Base-by-base conservation (phyloP, 2,329 filamentous ascomycete genomes). In the Phyllosticta ampelicida region DNA sequence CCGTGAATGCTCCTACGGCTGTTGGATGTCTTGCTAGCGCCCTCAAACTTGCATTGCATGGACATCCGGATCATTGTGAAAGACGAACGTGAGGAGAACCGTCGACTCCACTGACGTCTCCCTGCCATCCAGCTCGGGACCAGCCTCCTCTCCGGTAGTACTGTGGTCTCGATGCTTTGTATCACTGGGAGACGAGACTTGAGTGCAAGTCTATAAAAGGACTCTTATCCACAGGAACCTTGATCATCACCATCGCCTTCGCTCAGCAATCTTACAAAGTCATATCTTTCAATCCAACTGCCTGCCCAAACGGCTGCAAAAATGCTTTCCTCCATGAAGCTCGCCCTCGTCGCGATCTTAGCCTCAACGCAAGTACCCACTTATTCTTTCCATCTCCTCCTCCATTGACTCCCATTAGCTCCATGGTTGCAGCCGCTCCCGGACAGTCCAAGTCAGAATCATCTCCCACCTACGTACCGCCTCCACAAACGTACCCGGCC, bases 281-380 rank as follows among this genome's bases (percentile, higher is more conserved):
- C 62, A 62, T 13, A 64, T 61, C 16, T 51, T 52, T 64, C 57
- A 58, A 29, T 19, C 62, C 61, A 51, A 18, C 49, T 30, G 28
- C 51, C 36, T 26, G 6, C n/a, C 48, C 20, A 26, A 28, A 18
- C 19, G 23, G 23, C 30, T 51, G 44, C 26, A 20, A 58, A 8
- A 54, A 58, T 58, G 56, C 29, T 58, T 26, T 54, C 51, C 44
- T 50, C 21, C 56, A 58, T 58, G 51, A 58, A 58, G 56, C 20
- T 58, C 20, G 52, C 56, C 44, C 51, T 58, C 20, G 18, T 58
- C 23, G 52, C 56, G 19, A 51, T 58, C 36, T n/a, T 58, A 26
- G 56, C 56, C 36, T 58, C 56, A 26, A 58, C 30, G 55, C 53
- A 21, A 30, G 28, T n/a, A n/a, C n/a, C n/a, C n/a, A 3, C 55